phyloP scores from a whole-genome alignment of 192 early-diverging fungal genomes.

The Coemansia sp. region DNA sequence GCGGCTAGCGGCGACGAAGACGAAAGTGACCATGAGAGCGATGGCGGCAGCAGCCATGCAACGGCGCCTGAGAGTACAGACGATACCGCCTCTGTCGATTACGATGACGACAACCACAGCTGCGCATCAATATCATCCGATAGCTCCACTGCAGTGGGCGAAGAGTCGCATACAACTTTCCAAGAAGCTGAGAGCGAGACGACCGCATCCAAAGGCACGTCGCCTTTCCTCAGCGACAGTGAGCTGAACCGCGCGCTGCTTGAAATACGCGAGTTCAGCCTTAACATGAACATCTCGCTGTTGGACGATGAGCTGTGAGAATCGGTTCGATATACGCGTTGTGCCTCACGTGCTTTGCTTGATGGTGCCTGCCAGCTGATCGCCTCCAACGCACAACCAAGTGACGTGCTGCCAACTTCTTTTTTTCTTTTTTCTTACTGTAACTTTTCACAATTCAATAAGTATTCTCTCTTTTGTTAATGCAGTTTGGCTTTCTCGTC shows the following conservation, averaged over 20 bases:
- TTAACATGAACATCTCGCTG: conserved; percentile 41
- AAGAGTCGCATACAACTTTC: neutral
- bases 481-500: neutral
- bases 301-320: conserved; percentile 17
- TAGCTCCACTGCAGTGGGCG: neutral
- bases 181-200: neutral
- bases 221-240: conserved; percentile 46
- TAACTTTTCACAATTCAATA: conserved; percentile 6
- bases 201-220: conserved; percentile 3
- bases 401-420: neutral
- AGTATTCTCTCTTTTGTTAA: neutral
- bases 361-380: neutral
- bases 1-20: neutral
- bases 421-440: neutral
- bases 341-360: neutral
- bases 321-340: neutral
- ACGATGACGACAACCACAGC: neutral
- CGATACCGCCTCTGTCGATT: neutral
- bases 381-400: too few species aligned
- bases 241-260: conserved; percentile 44
- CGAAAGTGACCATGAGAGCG: neutral
- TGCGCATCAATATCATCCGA: neutral
- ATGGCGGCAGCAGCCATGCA: neutral
- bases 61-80: neutral
- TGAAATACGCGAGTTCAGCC: conserved; percentile 50